A percentile compares a stretch with the other conserved stretches of the same genome.
Evolutionary conservation across 208 protist species (phyloP).

Genomic region (Acanthamoeba rhysodes): DNA sequence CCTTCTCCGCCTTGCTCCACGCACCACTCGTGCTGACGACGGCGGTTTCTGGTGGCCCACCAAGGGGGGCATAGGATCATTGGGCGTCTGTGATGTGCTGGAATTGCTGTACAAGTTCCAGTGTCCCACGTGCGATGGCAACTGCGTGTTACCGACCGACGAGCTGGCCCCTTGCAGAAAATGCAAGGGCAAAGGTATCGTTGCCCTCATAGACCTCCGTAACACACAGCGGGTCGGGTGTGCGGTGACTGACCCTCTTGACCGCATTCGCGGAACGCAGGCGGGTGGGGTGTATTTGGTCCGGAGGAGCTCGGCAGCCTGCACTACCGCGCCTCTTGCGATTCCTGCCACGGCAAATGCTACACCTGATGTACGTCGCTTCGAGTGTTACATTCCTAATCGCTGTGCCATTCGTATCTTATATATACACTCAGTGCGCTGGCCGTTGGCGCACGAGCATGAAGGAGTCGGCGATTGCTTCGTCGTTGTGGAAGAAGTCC

Average conservation of each 20-base stretch:
- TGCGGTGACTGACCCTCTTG: background rate
- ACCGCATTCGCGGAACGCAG: background rate
- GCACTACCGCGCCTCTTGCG: background rate
- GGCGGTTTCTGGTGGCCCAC: background rate
- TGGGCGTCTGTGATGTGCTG: constrained; percentile 19
- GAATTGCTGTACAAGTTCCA: constrained; percentile 24
- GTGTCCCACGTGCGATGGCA: constrained; percentile 46
- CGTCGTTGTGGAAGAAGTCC: background rate
- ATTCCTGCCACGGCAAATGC: constrained; percentile 6
- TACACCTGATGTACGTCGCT: background rate
- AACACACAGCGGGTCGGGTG: background rate
- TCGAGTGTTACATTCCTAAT: background rate
- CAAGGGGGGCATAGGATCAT: constrained; percentile 60
- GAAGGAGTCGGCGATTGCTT: background rate
- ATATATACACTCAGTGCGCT: background rate
- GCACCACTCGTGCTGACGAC: background rate
- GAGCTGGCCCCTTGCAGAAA: background rate
- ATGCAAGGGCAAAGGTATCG: constrained; percentile 42
- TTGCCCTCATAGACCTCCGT: background rate
- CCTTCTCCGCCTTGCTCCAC: background rate
- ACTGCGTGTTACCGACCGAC: background rate
- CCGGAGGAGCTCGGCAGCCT: background rate
- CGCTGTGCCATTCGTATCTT: background rate
- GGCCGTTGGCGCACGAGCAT: constrained; percentile 1
- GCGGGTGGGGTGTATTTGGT: background rate